Evolutionary conservation across 2,329 filamentous ascomycete genomes (phyloP), one percentile per base, ranked within the genome.

Genomic region (Nannizzia gypsea): DNA sequence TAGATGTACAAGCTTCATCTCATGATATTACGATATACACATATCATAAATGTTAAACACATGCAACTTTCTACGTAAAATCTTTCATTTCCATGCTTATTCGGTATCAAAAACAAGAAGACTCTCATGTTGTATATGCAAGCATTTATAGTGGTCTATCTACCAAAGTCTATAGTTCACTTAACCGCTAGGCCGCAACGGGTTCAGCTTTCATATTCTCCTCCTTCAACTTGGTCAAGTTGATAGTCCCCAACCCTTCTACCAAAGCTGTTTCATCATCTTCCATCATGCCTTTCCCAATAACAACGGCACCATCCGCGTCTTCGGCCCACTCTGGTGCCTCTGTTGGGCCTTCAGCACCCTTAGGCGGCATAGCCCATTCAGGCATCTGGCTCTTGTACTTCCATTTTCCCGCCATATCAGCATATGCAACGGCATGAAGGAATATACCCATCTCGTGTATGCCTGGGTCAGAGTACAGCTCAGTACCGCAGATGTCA

Each of bases 371-470:
- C 59, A 95, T 72, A 15, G 90, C 92, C 93, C 93, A 99, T 20
- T 77, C 77, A 1, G 93, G 93, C 70, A 96, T 78, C 24, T 84
- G 82, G 65, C 91, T 96, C 68, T 86, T 83, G 72, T 96, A 97
- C 58, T 84, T 84, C 93, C 93, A 99, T 58, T 80, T 80, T 3
- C 91, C 92, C 26, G 85, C 84, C 26, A 85, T 82, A 71, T 92
- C 91, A 66, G 92, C 86, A 71, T 99, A 99, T 52, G 89, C 84
- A 62, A 90, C 83, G 60, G 92, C 95, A 76, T 99, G 93, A 63
- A 99, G 79, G 81, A 92, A 99, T 44, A 99, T 87, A 0, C 89
- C 89, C 54, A 99, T 79, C 76, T 99, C 93, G 68, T 97, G 91
- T 46, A 80, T 75, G 0, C 91, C 91, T 0, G 93, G 93, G 69